phyloP scores from a whole-genome alignment of 2,329 filamentous ascomycete genomes.

The Ascochyta viciae-villosae region DNA sequence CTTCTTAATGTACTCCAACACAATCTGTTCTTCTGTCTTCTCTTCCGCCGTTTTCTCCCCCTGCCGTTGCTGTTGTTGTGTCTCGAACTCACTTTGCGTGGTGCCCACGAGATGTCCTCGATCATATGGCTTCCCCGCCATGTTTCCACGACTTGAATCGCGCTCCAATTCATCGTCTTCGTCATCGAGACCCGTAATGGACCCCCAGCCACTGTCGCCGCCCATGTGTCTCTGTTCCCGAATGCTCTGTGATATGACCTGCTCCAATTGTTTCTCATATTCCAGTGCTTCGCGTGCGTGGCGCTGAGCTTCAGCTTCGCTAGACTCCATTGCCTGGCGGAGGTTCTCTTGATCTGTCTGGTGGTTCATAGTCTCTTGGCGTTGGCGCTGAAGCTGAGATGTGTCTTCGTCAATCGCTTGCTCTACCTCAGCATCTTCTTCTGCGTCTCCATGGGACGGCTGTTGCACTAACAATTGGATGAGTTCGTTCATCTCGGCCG shows the following conservation, averaged over 20 bases:
- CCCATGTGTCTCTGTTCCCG: too few relatives aligned
- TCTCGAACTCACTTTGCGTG: neutral
- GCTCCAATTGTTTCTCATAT: too few relatives aligned
- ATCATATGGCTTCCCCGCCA: conserved; percentile 1
- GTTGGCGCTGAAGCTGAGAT: conserved; percentile 18
- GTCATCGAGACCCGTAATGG: neutral
- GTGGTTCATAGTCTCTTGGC: conserved; percentile 38
- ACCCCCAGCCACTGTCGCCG: neutral
- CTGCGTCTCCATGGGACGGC: too few relatives aligned
- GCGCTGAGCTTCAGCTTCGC: conserved; percentile 15
- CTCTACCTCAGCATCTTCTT: neutral
- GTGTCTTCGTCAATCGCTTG: neutral
- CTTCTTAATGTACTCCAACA: conserved; percentile 10
- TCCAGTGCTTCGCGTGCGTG: neutral
- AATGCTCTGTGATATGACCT: too few relatives aligned
- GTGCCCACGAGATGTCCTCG: conserved; percentile 29
- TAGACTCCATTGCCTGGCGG: conserved; percentile 17
- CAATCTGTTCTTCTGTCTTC: conserved; percentile 10
- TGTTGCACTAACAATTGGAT: too few relatives aligned
- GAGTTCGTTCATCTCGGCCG: neutral
- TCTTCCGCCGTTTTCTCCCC: conserved; percentile 36
- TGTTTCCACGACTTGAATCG: neutral
- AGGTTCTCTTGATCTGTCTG: conserved; percentile 18
- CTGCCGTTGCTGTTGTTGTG: conserved; percentile 50
- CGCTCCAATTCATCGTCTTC: conserved; percentile 33